A percentile compares a stretch with the other conserved stretches of the same genome.
These are phyloP conservation scores for Solanum hybrid DNA, from an alignment of 305 asterid species.

Conservation along the genomic window DNA sequence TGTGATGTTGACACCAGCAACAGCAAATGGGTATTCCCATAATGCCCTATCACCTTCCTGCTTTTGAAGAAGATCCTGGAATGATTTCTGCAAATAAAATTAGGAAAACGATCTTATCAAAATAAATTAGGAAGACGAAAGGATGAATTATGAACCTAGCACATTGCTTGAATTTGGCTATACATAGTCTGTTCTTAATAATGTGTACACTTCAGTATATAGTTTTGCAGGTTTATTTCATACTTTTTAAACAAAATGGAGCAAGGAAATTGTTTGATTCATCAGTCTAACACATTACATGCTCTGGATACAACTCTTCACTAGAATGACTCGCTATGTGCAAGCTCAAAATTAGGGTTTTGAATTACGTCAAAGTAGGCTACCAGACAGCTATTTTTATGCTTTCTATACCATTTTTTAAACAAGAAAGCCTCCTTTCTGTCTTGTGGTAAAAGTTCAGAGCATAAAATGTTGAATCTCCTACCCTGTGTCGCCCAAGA, in stretches of 20 bases:
- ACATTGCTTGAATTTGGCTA: background rate
- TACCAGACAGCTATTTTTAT: background rate
- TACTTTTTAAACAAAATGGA: background rate
- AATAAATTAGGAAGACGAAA: background rate
- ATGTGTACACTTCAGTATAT: background rate
- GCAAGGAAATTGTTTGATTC: background rate
- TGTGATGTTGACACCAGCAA: slow-evolving; percentile 95
- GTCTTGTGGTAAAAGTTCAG: background rate
- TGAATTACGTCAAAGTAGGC: background rate
- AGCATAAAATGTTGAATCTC: background rate
- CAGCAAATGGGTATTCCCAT: slow-evolving; percentile 99
- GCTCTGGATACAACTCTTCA: background rate
- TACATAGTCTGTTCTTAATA: background rate
- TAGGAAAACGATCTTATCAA: background rate
- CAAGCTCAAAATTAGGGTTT: background rate
- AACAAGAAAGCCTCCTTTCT: background rate
- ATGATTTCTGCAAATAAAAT: slow-evolving; percentile 51
- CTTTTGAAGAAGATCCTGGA: slow-evolving; percentile 91
- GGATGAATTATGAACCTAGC: background rate
- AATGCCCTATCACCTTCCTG: slow-evolving; percentile 88
- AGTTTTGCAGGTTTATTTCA: background rate
- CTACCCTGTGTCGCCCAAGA: background rate
- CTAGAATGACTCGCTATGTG: background rate
- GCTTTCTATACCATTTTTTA: background rate
- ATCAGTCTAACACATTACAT: background rate